These are phyloP conservation scores for Solanum hybrid DNA, from an alignment of 305 asterid species.

Conservation along the genomic window DNA sequence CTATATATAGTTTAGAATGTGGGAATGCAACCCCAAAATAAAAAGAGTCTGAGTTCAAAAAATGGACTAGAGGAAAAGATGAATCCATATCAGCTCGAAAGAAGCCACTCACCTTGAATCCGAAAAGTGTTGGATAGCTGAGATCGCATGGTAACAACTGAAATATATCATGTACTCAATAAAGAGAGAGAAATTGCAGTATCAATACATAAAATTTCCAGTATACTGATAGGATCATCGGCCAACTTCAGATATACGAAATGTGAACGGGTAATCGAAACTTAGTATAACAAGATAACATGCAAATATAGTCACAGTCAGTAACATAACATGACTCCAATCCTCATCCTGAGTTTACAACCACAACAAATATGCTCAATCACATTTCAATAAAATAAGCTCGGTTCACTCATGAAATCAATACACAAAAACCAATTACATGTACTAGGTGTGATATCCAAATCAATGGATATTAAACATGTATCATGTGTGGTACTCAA, in stretches of 20 bases:
- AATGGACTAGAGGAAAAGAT: background rate
- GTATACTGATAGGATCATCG: background rate
- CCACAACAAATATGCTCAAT: background rate
- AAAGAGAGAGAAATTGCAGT: background rate
- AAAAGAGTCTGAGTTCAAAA: background rate
- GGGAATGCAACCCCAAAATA: background rate
- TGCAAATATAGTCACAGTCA: background rate
- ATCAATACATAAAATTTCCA: too few relatives aligned
- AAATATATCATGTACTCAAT: background rate
- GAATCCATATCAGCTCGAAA: background rate
- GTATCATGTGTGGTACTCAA: background rate
- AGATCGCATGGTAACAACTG: background rate
- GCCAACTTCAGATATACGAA: background rate
- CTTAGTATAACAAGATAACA: background rate
- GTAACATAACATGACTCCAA: background rate
- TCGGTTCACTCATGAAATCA: background rate
- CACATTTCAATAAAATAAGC: background rate
- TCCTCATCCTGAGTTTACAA: background rate
- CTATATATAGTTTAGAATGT: background rate
- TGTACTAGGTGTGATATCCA: background rate
- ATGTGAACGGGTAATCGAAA: background rate
- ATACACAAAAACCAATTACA: too few relatives aligned
- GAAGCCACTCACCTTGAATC: too few relatives aligned
- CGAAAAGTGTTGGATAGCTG: too few relatives aligned
- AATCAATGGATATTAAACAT: background rate